A percentile compares a stretch with the other conserved stretches of the same genome.
phyloP scores from a whole-genome alignment of 495 filamentous ascomycete species.

The Durotheca rogersii region DNA sequence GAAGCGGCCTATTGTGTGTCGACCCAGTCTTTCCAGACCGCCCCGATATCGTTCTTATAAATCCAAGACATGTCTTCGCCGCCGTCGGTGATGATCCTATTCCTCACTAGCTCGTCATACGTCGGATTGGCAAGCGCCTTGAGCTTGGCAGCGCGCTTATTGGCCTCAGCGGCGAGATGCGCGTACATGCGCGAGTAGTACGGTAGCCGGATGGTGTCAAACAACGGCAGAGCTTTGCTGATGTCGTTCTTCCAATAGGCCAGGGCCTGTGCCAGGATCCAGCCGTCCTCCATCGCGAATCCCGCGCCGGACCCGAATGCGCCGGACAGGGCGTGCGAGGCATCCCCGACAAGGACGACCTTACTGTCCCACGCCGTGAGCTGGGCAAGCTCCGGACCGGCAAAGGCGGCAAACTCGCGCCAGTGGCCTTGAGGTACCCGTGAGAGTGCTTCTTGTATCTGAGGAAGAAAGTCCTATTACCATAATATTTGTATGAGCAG shows the following conservation, averaged over 20 bases:
- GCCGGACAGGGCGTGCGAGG: conserved; percentile 51
- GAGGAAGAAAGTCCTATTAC: conserved; percentile 39
- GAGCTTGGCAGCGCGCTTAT: conserved; percentile 27
- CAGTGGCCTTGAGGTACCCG: conserved; percentile 41
- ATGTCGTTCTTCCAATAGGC: conserved; percentile 33
- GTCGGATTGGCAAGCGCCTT: conserved; percentile 21
- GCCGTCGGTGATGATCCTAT: conserved; percentile 36
- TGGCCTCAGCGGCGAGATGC: conserved; percentile 34
- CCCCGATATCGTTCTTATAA: conserved; percentile 47
- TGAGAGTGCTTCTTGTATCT: conserved; percentile 38
- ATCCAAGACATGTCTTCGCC: conserved; percentile 46
- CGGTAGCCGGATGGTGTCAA: conserved; percentile 45
- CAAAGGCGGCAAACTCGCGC: conserved; percentile 49
- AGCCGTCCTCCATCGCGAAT: conserved; percentile 55
- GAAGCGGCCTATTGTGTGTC: too few species aligned
- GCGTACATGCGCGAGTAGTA: conserved; percentile 49
- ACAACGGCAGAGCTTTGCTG: conserved; percentile 41
- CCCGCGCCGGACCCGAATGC: conserved; percentile 52
- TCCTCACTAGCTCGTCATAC: conserved; percentile 31
- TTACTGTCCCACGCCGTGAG: conserved; percentile 46
- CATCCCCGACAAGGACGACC: conserved; percentile 51
- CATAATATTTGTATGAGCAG: too few species aligned
- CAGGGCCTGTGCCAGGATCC: conserved; percentile 47
- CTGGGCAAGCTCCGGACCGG: conserved; percentile 41
- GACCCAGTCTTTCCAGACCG: conserved; percentile 42